Conservation (phyloP, 78 protist species). For the Bigelowiella natans region DNA sequence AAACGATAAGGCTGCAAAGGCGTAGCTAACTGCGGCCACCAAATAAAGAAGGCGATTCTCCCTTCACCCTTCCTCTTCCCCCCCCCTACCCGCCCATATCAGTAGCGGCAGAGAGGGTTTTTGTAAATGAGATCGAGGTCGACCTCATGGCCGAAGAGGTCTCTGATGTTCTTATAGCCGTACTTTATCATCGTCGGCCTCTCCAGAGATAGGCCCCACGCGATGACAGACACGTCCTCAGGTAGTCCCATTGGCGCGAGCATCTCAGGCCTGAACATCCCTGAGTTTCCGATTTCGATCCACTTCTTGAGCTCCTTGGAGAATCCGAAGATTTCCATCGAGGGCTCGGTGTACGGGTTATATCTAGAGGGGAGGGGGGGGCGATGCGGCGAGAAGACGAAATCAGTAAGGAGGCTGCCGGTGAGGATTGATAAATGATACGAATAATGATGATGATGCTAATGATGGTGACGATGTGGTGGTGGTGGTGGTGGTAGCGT, state of each 20-base stretch:
- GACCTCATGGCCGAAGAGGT: not conserved
- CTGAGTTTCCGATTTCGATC: constrained; percentile 78
- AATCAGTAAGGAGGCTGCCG: not conserved
- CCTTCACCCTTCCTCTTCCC: no score
- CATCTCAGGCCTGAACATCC: constrained; percentile 97
- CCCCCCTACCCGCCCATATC: no score
- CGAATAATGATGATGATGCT: no score
- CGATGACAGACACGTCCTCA: constrained; percentile 64
- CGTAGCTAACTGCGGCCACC: no score
- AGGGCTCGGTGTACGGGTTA: constrained; percentile 99
- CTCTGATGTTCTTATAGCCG: not conserved
- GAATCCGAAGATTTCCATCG: constrained; percentile 88
- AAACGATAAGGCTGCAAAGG: no score
- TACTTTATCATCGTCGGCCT: constrained; percentile 89
- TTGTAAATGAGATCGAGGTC: not conserved
- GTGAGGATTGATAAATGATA: no score
- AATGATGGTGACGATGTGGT: no score
- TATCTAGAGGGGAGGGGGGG: constrained; percentile 57
- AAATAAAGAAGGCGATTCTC: no score
- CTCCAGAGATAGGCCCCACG: constrained; percentile 21
- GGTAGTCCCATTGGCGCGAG: constrained; percentile 96
- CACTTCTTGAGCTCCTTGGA: constrained; percentile 40
- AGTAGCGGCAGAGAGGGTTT: not conserved
- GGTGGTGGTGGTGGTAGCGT: not conserved
- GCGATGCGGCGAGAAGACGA: not conserved